Percentiles rank a stretch among this genome's conserved stretches.
Evolutionary conservation across 305 asterid species (phyloP).

Genomic region (Rubia occidens): DNA sequence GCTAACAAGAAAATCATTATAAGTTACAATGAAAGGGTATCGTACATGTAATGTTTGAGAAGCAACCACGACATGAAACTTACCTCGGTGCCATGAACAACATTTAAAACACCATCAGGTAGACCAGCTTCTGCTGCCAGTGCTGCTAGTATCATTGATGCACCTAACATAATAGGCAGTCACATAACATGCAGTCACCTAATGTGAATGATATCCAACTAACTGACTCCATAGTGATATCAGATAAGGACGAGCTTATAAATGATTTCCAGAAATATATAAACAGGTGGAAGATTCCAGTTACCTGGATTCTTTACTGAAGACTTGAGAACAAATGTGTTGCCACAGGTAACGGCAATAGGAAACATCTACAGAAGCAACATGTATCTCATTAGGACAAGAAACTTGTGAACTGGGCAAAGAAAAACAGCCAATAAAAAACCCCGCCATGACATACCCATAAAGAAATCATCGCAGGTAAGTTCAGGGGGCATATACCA

Average conservation of each 20-base stretch:
- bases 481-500: slow-evolving; percentile 35
- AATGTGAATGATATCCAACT: neutral
- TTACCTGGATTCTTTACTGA: slow-evolving; percentile 42
- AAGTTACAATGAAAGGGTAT: neutral
- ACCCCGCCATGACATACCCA: slow-evolving; percentile 27
- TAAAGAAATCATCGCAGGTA: slow-evolving; percentile 32
- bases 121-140: slow-evolving; percentile 45
- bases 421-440: neutral
- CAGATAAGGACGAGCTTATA: neutral
- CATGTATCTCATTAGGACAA: slow-evolving; percentile 11
- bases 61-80: slow-evolving; percentile 9
- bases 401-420: neutral
- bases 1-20: neutral
- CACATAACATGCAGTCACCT: neutral
- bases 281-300: neutral
- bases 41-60: neutral
- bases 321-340: slow-evolving; percentile 40
- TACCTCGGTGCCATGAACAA: slow-evolving; percentile 40
- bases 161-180: slow-evolving; percentile 27
- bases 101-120: slow-evolving; percentile 42
- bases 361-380: slow-evolving; percentile 39
- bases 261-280: neutral
- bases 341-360: slow-evolving; percentile 43
- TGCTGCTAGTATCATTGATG: slow-evolving; percentile 36
- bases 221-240: neutral